phyloP scores from a whole-genome alignment of 1,284 basidiomycete species.

The Apiotrichum gamsii region DNA sequence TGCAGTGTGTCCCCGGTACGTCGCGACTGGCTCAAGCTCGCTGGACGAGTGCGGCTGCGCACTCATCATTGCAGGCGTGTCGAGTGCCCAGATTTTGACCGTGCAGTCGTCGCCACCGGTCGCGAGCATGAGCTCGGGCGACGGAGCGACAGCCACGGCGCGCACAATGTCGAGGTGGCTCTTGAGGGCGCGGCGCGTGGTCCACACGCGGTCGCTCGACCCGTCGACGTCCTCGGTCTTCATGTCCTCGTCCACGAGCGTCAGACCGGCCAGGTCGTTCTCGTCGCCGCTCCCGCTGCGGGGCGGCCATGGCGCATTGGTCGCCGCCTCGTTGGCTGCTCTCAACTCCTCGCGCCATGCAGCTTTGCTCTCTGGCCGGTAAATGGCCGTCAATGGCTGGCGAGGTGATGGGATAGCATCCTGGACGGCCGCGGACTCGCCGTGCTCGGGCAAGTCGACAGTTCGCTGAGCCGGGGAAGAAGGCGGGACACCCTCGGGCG shows the following conservation, averaged over 20 bases:
- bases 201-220: slow-evolving; percentile 61
- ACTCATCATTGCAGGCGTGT: slow-evolving; percentile 26
- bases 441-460: slow-evolving; percentile 21
- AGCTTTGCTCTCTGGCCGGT: slow-evolving; percentile 70
- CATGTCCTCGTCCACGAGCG: slow-evolving; percentile 52
- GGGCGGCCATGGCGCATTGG: slow-evolving; percentile 27
- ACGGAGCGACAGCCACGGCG: slow-evolving; percentile 73
- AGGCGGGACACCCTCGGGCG: slow-evolving; percentile 14
- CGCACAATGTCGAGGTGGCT: slow-evolving; percentile 89
- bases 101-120: slow-evolving; percentile 92
- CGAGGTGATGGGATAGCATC: slow-evolving; percentile 30
- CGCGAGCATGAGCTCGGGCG: slow-evolving; percentile 71
- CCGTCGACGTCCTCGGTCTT: slow-evolving; percentile 51
- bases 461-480: slow-evolving; percentile 31
- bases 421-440: background rate
- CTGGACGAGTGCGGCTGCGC: slow-evolving; percentile 40
- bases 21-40: slow-evolving; percentile 85
- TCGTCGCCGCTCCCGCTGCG: slow-evolving; percentile 24
- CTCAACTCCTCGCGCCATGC: slow-evolving; percentile 68
- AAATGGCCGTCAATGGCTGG: slow-evolving; percentile 68
- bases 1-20: slow-evolving; percentile 85
- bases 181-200: slow-evolving; percentile 71
- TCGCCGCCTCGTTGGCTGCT: slow-evolving; percentile 44
- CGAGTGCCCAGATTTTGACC: slow-evolving; percentile 76
- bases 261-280: slow-evolving; percentile 33